Evolutionary conservation across 805 yeast genomes (phyloP).

Genomic region (Spathaspora gorwiae): DNA sequence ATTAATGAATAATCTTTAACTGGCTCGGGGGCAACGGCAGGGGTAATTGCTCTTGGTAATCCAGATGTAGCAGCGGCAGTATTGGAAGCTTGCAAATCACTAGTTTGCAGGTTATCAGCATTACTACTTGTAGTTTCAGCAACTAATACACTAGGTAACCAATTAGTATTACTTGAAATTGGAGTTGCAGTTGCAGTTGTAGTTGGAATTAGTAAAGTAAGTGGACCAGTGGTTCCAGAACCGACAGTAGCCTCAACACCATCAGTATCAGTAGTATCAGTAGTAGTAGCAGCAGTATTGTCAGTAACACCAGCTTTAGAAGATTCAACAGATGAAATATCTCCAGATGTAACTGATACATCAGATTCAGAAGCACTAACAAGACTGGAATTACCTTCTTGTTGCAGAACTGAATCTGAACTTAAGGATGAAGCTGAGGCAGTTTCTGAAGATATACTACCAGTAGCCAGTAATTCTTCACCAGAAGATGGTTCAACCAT

Average conservation of each 20-base stretch:
- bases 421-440: slow-evolving; percentile 4
- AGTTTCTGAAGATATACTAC: slow-evolving; percentile 4
- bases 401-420: not conserved
- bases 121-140: slow-evolving; percentile 15
- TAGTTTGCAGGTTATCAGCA: slow-evolving; percentile 25
- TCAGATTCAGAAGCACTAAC: not conserved
- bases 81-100: slow-evolving; percentile 28
- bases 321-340: not conserved
- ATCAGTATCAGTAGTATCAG: not conserved
- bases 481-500: not conserved
- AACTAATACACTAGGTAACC: slow-evolving; percentile 35
- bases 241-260: not conserved
- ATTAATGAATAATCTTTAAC: slow-evolving; percentile 49
- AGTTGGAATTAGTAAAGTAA: slow-evolving; percentile 5
- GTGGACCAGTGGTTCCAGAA: slow-evolving; percentile 1
- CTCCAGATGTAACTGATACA: not conserved
- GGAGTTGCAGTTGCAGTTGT: slow-evolving; percentile 7
- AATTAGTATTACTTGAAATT: slow-evolving; percentile 13
- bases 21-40: slow-evolving; percentile 48
- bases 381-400: slow-evolving; percentile 4
- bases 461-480: not conserved
- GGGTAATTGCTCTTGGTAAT: slow-evolving; percentile 76
- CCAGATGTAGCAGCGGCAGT: slow-evolving; percentile 38
- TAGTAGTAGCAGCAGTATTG: not conserved
- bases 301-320: not conserved